These are phyloP conservation scores for Phytophthora lateralis DNA, from an alignment of 352 stramenopile genomes.

Conservation along the genomic window DNA sequence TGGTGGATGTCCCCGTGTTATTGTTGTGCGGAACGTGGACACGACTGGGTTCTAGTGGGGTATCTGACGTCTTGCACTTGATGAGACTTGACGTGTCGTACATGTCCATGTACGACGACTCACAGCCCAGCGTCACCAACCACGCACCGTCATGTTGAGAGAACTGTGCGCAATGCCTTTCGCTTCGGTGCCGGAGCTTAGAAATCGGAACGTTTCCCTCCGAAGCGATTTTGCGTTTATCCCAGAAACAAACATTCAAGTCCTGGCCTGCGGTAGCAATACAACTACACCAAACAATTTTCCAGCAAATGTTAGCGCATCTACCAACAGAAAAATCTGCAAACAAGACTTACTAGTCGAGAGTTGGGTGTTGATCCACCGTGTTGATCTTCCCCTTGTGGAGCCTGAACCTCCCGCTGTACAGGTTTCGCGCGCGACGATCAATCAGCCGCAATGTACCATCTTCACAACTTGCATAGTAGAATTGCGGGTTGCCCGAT, in stretches of 20 bases:
- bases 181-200: slow-evolving; percentile 58
- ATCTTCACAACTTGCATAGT: slow-evolving; percentile 56
- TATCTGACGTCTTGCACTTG: slow-evolving; percentile 21
- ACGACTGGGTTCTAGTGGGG: slow-evolving; percentile 34
- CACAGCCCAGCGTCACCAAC: slow-evolving; percentile 67
- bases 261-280: slow-evolving; percentile 72
- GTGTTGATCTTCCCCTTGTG: slow-evolving; percentile 79
- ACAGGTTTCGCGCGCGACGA: slow-evolving; percentile 26
- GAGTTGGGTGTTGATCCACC: slow-evolving; percentile 63
- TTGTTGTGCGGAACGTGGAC: slow-evolving; percentile 56
- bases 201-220: slow-evolving; percentile 39
- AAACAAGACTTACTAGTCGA: slow-evolving; percentile 49
- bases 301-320: slow-evolving; percentile 4
- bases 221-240: slow-evolving; percentile 54
- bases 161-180: slow-evolving; percentile 78
- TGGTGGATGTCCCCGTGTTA: slow-evolving; percentile 65
- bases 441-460: slow-evolving; percentile 59
- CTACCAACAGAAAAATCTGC: not conserved
- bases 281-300: slow-evolving; percentile 39
- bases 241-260: slow-evolving; percentile 72
- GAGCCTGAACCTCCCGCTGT: slow-evolving; percentile 35
- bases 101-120: slow-evolving; percentile 70
- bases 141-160: slow-evolving; percentile 54
- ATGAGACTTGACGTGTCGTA: slow-evolving; percentile 43
- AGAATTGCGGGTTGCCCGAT: slow-evolving; percentile 26